Conservation (phyloP, 2,329 filamentous ascomycete genomes). For the Aspergillus floridensis region DNA sequence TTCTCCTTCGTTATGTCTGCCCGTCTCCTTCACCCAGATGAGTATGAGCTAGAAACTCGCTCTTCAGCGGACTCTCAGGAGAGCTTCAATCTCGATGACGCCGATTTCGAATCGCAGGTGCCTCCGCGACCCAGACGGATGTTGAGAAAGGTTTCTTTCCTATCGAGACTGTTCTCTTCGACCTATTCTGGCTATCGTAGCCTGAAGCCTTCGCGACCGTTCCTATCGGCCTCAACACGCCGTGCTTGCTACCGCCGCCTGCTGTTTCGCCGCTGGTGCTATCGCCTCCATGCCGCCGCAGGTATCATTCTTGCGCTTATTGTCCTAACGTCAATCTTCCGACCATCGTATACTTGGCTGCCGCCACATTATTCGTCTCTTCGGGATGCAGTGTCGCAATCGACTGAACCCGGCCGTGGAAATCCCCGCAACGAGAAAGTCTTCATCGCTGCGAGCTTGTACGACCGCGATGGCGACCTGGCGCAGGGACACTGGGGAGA, state of each 20-base stretch:
- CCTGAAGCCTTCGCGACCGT: conserved; percentile 27
- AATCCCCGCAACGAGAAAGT: conserved; percentile 62
- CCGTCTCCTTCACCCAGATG: conserved; percentile 40
- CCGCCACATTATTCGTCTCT: conserved; percentile 52
- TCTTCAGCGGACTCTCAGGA: conserved; percentile 41
- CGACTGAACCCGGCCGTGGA: conserved; percentile 41
- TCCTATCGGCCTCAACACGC: conserved; percentile 22
- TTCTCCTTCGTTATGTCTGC: conserved; percentile 32
- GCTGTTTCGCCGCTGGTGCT: conserved; percentile 31
- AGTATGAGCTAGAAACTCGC: conserved; percentile 41
- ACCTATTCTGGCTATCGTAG: conserved; percentile 32
- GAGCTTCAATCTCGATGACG: conserved; percentile 43
- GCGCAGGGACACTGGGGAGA: conserved; percentile 64
- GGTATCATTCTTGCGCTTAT: conserved; percentile 18
- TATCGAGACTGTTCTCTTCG: conserved; percentile 29
- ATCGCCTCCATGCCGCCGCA: conserved; percentile 27
- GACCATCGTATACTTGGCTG: conserved; percentile 56
- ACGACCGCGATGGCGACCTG: conserved; percentile 61
- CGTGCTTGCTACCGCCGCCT: conserved; percentile 29
- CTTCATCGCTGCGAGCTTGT: conserved; percentile 71
- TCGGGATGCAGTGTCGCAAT: conserved; percentile 29
- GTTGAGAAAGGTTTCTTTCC: conserved; percentile 21
- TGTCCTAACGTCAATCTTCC: conserved; percentile 48
- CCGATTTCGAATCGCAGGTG: conserved; percentile 42
- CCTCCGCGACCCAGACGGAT: conserved; percentile 27